phyloP scores from a whole-genome alignment of 2,329 filamentous ascomycete species.

The Geosmithia putterillii region DNA sequence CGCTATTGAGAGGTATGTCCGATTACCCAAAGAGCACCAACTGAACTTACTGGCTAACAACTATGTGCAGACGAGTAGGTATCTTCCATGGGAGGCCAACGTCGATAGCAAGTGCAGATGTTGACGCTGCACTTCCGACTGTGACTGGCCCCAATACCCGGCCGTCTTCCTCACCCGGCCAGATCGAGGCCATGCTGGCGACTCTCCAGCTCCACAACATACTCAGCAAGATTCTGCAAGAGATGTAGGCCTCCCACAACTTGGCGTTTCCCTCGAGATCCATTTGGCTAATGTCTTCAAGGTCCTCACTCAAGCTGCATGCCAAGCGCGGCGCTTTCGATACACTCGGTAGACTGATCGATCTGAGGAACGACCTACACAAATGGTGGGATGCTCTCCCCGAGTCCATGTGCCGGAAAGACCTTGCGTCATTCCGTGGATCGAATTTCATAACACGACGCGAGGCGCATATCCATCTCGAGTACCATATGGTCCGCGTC shows the following conservation, averaged over 20 bases:
- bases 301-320: conserved; percentile 15
- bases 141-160: conserved; percentile 29
- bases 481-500: conserved; percentile 39
- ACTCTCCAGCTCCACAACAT: conserved; percentile 23
- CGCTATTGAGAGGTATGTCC: conserved; percentile 37
- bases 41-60: neutral
- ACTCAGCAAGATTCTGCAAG: conserved; percentile 21
- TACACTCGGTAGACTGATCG: conserved; percentile 16
- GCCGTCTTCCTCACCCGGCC: conserved; percentile 23
- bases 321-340: conserved; percentile 1
- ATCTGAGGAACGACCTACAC: conserved; percentile 22
- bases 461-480: conserved; percentile 32
- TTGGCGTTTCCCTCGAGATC: neutral
- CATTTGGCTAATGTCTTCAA: conserved; percentile 5
- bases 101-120: conserved; percentile 37
- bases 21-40: neutral
- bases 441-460: conserved; percentile 15
- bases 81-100: conserved; percentile 42
- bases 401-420: conserved; percentile 35
- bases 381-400: conserved; percentile 24
- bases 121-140: conserved; percentile 37
- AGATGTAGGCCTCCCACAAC: conserved; percentile 17
- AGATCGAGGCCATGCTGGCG: conserved; percentile 33
- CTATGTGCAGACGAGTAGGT: conserved; percentile 31
- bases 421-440: conserved; percentile 26